These are phyloP conservation scores for Symbiotaphrina buchneri DNA, from an alignment of 495 filamentous ascomycete species.

Conservation along the genomic window DNA sequence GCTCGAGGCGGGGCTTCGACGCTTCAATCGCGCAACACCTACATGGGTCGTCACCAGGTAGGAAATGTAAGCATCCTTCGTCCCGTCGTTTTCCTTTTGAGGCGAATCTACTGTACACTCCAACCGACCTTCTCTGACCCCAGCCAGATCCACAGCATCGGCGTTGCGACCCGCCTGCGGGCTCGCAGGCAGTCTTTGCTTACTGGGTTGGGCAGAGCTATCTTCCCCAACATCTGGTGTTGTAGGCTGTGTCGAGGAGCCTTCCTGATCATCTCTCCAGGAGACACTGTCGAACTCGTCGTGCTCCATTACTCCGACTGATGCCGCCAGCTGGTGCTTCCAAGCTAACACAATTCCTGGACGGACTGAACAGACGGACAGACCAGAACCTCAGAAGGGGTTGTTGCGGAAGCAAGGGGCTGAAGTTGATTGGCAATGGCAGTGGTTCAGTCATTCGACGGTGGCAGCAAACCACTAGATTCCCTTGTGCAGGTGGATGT, in stretches of 20 bases:
- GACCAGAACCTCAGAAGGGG: too few relatives aligned
- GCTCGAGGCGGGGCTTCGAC: background rate
- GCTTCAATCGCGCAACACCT: conserved; percentile 11
- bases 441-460: too few relatives aligned
- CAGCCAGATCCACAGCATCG: conserved; percentile 37
- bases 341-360: too few relatives aligned
- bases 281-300: conserved; percentile 36
- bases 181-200: conserved; percentile 15
- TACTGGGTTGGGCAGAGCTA: too few relatives aligned
- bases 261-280: conserved; percentile 29
- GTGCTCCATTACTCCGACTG: conserved; percentile 18
- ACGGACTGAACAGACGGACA: too few relatives aligned
- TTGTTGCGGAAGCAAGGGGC: too few relatives aligned
- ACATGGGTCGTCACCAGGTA: conserved; percentile 86
- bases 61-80: conserved; percentile 89
- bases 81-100: conserved; percentile 87
- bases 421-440: too few relatives aligned
- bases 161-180: conserved; percentile 30
- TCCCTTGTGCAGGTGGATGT: too few relatives aligned
- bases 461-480: too few relatives aligned
- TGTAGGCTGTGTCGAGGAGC: conserved; percentile 24
- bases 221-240: too few relatives aligned
- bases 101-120: conserved; percentile 67
- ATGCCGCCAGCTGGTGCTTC: too few relatives aligned
- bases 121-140: conserved; percentile 54